Base-by-base conservation (phyloP, 2,329 filamentous ascomycete genomes). In the Ilyonectria robusta region DNA sequence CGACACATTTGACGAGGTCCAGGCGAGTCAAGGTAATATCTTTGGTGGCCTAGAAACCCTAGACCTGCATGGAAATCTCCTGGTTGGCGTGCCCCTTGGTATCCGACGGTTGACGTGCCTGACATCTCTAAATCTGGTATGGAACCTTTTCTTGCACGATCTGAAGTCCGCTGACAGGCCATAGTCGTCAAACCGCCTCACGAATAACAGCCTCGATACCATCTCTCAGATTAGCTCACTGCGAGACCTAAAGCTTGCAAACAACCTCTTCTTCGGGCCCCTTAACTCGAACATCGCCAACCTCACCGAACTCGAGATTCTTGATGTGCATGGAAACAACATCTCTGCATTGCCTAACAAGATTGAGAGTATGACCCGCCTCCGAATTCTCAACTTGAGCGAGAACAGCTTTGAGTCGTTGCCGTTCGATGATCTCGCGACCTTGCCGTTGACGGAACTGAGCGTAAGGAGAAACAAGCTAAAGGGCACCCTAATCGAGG, bases 51-150 rank as follows among this genome's bases (percentile, higher is more conserved):
- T 98, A 1, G 94, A 97, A 77, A 88, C 88, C 5, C 81, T 98
- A 8, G 95, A 98, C 77, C 78, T 98, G 65, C 96, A 97, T 78
- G 93, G 94, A 21, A 99, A 99, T 76, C 81, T 89, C 50, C 84
- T 99, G 19, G 86, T 87, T 57, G 83, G 88, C 31, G 80, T 98
- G 48, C 96, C 96, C 0, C 78, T 91, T 70, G 95, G 96, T 0
- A 78, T 98, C 64, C 87, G 93, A 70, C 87, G 91, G 58, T 84
- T 98, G 42, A 86, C 90, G 55, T 84, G 91, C 67, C 85, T 99
- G 61, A 95, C 93, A 1, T 92, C 89, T 4, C 84, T 99, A 55
- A 98, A 98, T 73, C 80, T 99, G 75, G 92, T 93, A 84, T 77
- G 89, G 81, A 15, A 5, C 29, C 5, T 55, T 2, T 17, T 23